phyloP scores from a whole-genome alignment of 1,139 yeast species.

The Yamadazyma conglobata region DNA sequence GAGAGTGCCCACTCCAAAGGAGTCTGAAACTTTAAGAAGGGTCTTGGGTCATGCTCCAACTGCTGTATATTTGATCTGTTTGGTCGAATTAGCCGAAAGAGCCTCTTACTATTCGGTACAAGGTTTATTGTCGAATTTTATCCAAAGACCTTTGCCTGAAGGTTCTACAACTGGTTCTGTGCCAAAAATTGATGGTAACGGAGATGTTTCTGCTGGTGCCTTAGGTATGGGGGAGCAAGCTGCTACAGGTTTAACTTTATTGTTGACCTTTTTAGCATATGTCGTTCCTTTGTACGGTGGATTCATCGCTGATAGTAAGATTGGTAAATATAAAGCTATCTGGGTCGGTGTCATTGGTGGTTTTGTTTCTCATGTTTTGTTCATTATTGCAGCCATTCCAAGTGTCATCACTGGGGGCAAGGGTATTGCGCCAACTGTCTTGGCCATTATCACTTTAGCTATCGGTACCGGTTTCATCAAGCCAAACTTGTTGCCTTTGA shows the following conservation, averaged over 20 bases:
- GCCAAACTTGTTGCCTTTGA: constrained; percentile 49
- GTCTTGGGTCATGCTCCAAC: constrained; percentile 28
- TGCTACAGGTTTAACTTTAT: constrained; percentile 37
- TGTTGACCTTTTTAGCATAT: constrained; percentile 41
- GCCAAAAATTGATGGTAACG: constrained; percentile 25
- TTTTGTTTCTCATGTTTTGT: constrained; percentile 34
- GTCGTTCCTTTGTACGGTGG: constrained; percentile 44
- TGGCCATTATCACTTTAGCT: constrained; percentile 38
- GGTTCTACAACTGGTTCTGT: constrained; percentile 46
- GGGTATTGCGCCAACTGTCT: constrained; percentile 32
- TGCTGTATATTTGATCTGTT: constrained; percentile 33
- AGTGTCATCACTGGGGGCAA: constrained; percentile 29
- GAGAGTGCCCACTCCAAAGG: constrained; percentile 39
- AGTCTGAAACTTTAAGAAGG: constrained; percentile 41
- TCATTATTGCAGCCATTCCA: constrained; percentile 42
- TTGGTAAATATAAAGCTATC: constrained; percentile 41
- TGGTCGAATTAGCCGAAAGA: constrained; percentile 46
- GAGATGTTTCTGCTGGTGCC: constrained; percentile 39
- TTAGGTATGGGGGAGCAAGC: constrained; percentile 36
- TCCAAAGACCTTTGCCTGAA: constrained; percentile 48
- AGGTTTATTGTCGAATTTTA: constrained; percentile 40
- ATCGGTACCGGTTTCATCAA: constrained; percentile 51
- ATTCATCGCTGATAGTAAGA: constrained; percentile 37
- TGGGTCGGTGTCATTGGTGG: constrained; percentile 41
- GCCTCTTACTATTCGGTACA: constrained; percentile 45